Percentiles rank a stretch among this genome's conserved stretches.
These are phyloP conservation scores for Phytophthora uliginosa DNA, from an alignment of 352 stramenopile species.

Conservation along the genomic window DNA sequence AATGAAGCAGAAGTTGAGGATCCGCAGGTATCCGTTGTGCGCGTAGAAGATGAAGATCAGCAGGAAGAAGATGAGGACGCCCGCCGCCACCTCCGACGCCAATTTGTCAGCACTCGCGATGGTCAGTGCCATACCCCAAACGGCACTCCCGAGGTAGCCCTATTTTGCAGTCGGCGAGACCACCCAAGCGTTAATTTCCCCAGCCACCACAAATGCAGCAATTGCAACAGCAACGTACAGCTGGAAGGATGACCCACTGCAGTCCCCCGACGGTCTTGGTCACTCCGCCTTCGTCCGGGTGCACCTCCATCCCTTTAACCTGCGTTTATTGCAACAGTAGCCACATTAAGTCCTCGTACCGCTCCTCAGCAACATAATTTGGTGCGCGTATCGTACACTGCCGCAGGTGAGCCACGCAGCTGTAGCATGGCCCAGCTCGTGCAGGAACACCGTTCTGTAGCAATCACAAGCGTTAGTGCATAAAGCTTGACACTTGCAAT, in stretches of 20 bases:
- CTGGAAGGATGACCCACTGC: conserved; percentile 80
- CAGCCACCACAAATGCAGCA: background rate
- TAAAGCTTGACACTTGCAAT: background rate
- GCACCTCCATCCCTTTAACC: conserved; percentile 92
- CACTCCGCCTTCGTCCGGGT: conserved; percentile 89
- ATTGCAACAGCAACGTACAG: conserved; percentile 43
- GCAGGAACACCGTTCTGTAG: conserved; percentile 87
- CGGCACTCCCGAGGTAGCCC: conserved; percentile 87
- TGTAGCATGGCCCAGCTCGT: conserved; percentile 87
- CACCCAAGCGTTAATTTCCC: conserved; percentile 1
- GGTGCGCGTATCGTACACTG: conserved; percentile 44
- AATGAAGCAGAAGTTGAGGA: conserved; percentile 89
- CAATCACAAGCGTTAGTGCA: conserved; percentile 11
- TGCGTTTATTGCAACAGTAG: conserved; percentile 17
- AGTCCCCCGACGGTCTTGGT: conserved; percentile 84
- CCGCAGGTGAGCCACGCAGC: conserved; percentile 90
- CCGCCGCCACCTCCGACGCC: conserved; percentile 76
- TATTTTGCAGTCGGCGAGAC: conserved; percentile 23
- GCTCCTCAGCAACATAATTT: background rate
- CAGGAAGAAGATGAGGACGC: conserved; percentile 91
- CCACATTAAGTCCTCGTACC: background rate
- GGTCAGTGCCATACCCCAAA: conserved; percentile 90
- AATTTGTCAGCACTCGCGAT: conserved; percentile 75
- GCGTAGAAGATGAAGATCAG: conserved; percentile 90
- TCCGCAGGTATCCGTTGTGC: conserved; percentile 88